Conservation (phyloP, 2,329 filamentous ascomycete species). For the Aspergillus oerlinghausenensis region DNA sequence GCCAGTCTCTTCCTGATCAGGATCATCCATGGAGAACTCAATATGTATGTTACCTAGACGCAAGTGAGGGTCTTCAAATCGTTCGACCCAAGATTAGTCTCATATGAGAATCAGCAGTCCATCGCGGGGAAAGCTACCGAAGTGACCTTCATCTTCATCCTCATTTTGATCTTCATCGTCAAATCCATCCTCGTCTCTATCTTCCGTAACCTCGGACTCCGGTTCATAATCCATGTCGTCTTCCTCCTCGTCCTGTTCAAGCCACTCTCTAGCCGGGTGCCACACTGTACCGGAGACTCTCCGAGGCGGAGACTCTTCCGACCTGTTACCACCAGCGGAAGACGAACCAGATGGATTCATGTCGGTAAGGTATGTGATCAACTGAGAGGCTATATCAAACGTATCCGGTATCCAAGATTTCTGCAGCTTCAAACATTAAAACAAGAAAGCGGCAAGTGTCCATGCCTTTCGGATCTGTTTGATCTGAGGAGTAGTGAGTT, state of each 20-base stretch:
- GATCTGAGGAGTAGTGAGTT: background rate
- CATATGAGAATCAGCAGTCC: background rate
- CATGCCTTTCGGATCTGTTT: background rate
- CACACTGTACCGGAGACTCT: slow-evolving; percentile 25
- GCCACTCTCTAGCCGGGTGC: slow-evolving; percentile 36
- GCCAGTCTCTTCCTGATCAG: slow-evolving; percentile 13
- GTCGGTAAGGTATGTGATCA: slow-evolving; percentile 9
- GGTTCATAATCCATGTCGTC: slow-evolving; percentile 52
- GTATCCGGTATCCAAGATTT: background rate
- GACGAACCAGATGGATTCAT: slow-evolving; percentile 28
- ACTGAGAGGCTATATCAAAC: slow-evolving; percentile 5
- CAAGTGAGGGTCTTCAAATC: slow-evolving; percentile 13
- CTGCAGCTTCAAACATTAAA: background rate
- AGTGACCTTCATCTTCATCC: slow-evolving; percentile 24
- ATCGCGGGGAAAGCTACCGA: slow-evolving; percentile 10
- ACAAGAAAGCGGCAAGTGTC: background rate
- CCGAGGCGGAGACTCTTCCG: slow-evolving; percentile 10
- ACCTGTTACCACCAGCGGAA: slow-evolving; percentile 20
- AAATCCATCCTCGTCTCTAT: slow-evolving; percentile 31
- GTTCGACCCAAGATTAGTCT: background rate
- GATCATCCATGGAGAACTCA: slow-evolving; percentile 25
- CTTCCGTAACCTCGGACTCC: slow-evolving; percentile 34
- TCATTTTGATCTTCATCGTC: slow-evolving; percentile 37
- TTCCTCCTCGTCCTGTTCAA: slow-evolving; percentile 35
- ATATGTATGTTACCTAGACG: slow-evolving; percentile 24